Percentiles rank a stretch among this genome's conserved stretches.
Conservation (phyloP, 2,329 filamentous ascomycete genomes). For the Orbilia quercus region DNA sequence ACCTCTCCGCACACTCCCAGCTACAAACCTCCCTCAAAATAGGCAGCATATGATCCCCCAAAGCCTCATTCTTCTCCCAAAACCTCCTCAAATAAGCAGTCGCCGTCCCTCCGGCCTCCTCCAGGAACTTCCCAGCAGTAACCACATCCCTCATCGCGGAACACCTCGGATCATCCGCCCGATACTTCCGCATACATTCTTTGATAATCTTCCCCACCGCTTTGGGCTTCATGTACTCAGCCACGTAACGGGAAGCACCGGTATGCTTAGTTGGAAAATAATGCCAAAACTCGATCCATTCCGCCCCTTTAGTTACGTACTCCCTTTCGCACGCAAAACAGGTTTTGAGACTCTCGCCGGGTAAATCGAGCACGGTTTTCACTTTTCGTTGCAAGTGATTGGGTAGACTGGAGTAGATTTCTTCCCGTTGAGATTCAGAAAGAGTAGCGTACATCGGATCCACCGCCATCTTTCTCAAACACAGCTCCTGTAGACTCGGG, state of each 20-base stretch:
- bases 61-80: background rate
- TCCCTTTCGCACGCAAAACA: conserved; percentile 23
- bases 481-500: conserved; percentile 24
- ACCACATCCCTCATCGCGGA: too few relatives aligned
- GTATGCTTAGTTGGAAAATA: background rate
- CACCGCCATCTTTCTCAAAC: conserved; percentile 28
- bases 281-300: conserved; percentile 51
- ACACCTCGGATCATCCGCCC: too few relatives aligned
- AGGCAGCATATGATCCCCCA: conserved; percentile 2
- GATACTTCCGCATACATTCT: too few relatives aligned
- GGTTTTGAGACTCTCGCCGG: background rate
- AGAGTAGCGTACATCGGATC: conserved; percentile 25
- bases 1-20: conserved; percentile 46
- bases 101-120: background rate
- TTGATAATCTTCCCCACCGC: background rate
- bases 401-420: conserved; percentile 21
- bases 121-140: background rate
- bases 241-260: too few relatives aligned
- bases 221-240: background rate
- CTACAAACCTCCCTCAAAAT: conserved; percentile 43
- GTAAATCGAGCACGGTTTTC: background rate
- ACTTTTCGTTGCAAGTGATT: conserved; percentile 17
- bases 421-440: conserved; percentile 6
- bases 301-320: conserved; percentile 22
- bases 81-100: conserved; percentile 24